phyloP scores from a whole-genome alignment of 108 stramenopile species.

The Cyclotella baltica region DNA sequence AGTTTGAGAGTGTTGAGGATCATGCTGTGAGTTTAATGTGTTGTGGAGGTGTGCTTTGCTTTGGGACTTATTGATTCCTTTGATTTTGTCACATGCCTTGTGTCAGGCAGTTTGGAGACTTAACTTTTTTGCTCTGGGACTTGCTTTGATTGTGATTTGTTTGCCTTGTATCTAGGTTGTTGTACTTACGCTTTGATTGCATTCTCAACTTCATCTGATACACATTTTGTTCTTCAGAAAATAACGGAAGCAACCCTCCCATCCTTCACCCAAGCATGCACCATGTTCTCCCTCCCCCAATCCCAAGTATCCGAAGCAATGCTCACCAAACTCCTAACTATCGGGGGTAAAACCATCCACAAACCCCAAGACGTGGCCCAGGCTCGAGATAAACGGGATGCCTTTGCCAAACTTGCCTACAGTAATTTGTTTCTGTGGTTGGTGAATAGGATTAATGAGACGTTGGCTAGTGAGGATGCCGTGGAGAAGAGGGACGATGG shows the following conservation, averaged over 20 bases:
- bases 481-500: background rate
- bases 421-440: constrained; percentile 94
- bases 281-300: constrained; percentile 75
- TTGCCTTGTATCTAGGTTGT: no score
- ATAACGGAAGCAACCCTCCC: constrained; percentile 56
- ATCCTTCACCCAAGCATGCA: constrained; percentile 71
- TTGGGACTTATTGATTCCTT: no score
- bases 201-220: no score
- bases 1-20: constrained; percentile 73
- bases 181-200: no score
- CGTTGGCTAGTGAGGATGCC: constrained; percentile 54
- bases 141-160: no score
- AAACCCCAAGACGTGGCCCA: constrained; percentile 79
- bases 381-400: constrained; percentile 93
- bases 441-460: constrained; percentile 83
- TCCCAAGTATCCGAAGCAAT: constrained; percentile 76
- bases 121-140: no score
- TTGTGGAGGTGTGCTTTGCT: no score
- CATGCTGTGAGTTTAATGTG: no score
- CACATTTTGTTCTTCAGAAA: no score
- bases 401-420: constrained; percentile 94
- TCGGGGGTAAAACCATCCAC: constrained; percentile 84
- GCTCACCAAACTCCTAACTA: constrained; percentile 75
- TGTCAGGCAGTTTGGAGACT: no score
- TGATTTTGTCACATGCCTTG: no score